Base-by-base conservation (phyloP, 106 monocot species). In the Phalaenopsis equestris region DNA sequence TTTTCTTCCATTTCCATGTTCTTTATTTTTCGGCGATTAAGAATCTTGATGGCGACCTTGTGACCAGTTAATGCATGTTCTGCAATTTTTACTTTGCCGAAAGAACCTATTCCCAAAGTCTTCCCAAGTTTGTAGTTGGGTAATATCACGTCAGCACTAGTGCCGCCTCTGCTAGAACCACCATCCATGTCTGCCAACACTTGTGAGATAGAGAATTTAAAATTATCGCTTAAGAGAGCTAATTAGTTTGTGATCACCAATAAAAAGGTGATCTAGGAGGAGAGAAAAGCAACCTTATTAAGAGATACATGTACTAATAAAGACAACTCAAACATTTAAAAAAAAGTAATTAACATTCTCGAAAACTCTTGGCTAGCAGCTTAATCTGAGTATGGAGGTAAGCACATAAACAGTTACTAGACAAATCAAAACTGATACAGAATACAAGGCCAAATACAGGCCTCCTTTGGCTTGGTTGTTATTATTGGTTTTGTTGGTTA, bases 1-100 rank as follows among this genome's bases (percentile, higher is more conserved):
- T 89, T 89, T 67, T 89, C 89, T 78, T 89, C 89, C 89, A 89
- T 89, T 73, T 89, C 89, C 80, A 85, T 85, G 55, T 41, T 88
- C 83, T 68, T 85, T 76, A 88, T 86, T 77, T 85, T 81, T 18
- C 85, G 77, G 24, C 88, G 68, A 46, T 88, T 85, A 6, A 88
- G 77, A 39, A 88, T 83, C 75, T 88, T 89, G 64, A 89, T 81
- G 41, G 89, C 89, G 30, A 89, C 89, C 64, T 79, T 86, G 72
- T 86, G 89, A 14, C 89, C 86, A n/a, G 89, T 89, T 73, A 82
- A 48, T 37, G 72, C 81, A 86, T 89, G 89, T 61, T 86, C 89
- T 8, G 89, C 89, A 72, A 89, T 82, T 78, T 89, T 89, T 11
- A 89, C 89, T 75, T 89, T 89, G 14, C 83, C 89, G 80, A 89